phyloP scores from a whole-genome alignment of 1,139 yeast genomes.

The Kurtzmaniella quercitrusa region DNA sequence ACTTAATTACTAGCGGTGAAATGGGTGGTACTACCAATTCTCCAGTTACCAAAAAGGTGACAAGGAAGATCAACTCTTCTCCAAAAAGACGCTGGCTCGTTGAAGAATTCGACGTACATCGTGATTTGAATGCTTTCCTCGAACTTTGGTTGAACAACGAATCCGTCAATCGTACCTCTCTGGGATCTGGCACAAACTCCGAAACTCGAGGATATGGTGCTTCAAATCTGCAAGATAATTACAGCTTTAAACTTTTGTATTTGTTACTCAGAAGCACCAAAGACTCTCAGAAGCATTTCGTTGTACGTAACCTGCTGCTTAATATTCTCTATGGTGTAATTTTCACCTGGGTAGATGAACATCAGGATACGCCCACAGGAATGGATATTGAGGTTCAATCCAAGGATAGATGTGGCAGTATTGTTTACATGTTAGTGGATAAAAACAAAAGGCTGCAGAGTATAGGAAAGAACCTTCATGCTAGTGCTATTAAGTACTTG shows the following conservation, averaged over 20 bases:
- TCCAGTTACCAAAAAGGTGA: not conserved
- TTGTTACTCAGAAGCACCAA: conserved; percentile 26
- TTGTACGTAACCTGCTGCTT: conserved; percentile 56
- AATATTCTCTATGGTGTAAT: conserved; percentile 55
- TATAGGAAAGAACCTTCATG: conserved; percentile 55
- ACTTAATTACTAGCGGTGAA: conserved; percentile 6
- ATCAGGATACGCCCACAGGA: conserved; percentile 15
- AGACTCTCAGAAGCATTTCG: conserved; percentile 45
- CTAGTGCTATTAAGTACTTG: conserved; percentile 52
- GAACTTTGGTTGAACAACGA: conserved; percentile 28
- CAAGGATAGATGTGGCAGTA: conserved; percentile 35
- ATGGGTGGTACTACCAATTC: conserved; percentile 4
- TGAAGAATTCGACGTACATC: conserved; percentile 48
- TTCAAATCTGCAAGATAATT: conserved; percentile 20
- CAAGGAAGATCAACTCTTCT: conserved; percentile 15
- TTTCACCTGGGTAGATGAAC: conserved; percentile 51
- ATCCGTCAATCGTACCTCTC: conserved; percentile 19
- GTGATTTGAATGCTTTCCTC: conserved; percentile 51
- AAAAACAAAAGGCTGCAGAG: conserved; percentile 54
- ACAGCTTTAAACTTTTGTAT: conserved; percentile 28
- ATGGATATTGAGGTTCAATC: conserved; percentile 7
- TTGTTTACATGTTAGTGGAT: conserved; percentile 51
- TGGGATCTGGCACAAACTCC: conserved; percentile 11
- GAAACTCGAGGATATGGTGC: conserved; percentile 8
- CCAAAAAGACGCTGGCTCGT: conserved; percentile 56